Conservation (phyloP, 2,329 filamentous ascomycete species). For the Claviceps pusilla region DNA sequence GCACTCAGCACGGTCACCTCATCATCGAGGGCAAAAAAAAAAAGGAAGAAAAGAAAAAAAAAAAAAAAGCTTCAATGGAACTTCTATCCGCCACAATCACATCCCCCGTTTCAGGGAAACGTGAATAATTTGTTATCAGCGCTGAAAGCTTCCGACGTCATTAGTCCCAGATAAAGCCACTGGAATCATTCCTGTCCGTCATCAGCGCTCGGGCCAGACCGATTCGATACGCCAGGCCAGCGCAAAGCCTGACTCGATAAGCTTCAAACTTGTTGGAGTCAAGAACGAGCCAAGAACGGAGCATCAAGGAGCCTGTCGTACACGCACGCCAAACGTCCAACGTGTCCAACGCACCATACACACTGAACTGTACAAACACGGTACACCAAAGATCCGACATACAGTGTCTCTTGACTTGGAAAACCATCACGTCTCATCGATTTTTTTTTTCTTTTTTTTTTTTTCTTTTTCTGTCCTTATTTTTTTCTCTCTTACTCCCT, state of each 20-base stretch:
- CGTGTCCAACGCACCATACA: too few relatives aligned
- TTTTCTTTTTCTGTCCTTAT: not conserved
- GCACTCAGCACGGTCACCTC: not conserved
- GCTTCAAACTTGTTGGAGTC: not conserved
- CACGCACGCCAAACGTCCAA: not conserved
- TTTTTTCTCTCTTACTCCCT: too few relatives aligned
- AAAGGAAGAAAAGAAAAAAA: not conserved
- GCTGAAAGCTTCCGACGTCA: not conserved
- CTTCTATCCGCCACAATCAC: not conserved
- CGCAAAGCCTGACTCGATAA: not conserved
- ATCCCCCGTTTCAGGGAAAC: not conserved
- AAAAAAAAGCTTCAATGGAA: not conserved
- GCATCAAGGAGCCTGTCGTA: not conserved
- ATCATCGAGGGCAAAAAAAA: not conserved
- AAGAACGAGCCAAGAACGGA: not conserved
- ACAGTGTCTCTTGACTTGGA: not conserved
- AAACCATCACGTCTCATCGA: too few relatives aligned
- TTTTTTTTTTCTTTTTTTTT: too few relatives aligned
- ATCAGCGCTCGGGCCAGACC: not conserved
- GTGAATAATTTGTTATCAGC: not conserved
- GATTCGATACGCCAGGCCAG: not conserved
- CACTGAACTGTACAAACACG: too few relatives aligned
- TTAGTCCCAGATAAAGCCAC: not conserved
- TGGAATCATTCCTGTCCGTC: not conserved
- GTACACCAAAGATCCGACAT: not conserved